Evolutionary conservation across 306 rosid species (phyloP), one percentile per base, ranked within the genome.

Genomic region (Dicorynia guianensis): DNA sequence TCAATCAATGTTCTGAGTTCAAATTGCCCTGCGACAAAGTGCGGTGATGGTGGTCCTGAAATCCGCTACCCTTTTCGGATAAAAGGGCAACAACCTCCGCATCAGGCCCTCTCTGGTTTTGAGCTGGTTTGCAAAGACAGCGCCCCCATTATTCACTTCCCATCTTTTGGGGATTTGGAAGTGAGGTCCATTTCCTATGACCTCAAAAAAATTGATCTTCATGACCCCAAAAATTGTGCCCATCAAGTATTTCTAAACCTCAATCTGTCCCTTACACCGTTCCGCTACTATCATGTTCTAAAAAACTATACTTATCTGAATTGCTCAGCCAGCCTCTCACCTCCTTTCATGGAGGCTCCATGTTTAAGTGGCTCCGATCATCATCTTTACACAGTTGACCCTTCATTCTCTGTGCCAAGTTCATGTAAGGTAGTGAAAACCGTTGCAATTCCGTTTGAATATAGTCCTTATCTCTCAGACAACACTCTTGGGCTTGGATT

Each of bases 181-280:
- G 84, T 92, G 30, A 88, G 87, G 50, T 88, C 98, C 63, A 90
- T 94, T 72, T 87, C 95, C 4, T 90, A 94, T 57, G 77, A 83
- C 35, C 34, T 67, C 82, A 80, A 73, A 81, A 90, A 30, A 53
- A 79, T 94, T 13, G 71, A 86, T 52, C 96, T 95, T 48, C 67
- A 75, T 20, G 97, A 92, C 83, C 93, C 93, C 63, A 78, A 76
- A 17, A 77, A 58, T 8, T 95, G 97, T 50, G 81, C 67, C 56
- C 93, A 90, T 7, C 70, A 12, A 56, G 98, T 90, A 39, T 90
- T 92, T 71, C 87, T 95, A 1, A 82, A 90, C 60, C 92, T 92
- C 55, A 68, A 92, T 38, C 91, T 95, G 70, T 84, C 95, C 18
- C 82, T 19, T 0, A 90, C 97, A 2, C 88, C 92, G 0, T 92